phyloP scores from a whole-genome alignment of 2,329 filamentous ascomycete species.

The Coniochaeta ligniaria region DNA sequence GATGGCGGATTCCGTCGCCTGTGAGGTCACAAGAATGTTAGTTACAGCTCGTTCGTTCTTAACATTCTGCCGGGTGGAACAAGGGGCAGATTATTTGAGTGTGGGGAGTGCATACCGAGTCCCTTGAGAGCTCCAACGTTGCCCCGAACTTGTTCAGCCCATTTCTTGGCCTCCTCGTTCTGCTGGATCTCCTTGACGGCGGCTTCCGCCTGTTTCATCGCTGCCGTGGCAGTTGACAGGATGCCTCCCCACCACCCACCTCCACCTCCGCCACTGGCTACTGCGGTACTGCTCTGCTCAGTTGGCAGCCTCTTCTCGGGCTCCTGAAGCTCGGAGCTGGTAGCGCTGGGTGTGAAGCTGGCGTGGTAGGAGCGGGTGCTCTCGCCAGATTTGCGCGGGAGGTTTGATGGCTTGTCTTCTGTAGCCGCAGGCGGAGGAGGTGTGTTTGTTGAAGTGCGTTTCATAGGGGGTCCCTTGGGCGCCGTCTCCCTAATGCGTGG shows the following conservation, averaged over 20 bases:
- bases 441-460: conserved; percentile 41
- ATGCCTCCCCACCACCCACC: conserved; percentile 88
- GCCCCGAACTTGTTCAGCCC: conserved; percentile 88
- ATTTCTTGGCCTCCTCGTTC: conserved; percentile 93
- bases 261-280: conserved; percentile 29
- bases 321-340: conserved; percentile 55
- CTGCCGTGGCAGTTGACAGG: conserved; percentile 75
- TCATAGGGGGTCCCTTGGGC: conserved; percentile 37
- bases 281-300: conserved; percentile 27
- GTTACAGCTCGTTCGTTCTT: conserved; percentile 2
- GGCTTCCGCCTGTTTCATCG: conserved; percentile 85
- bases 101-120: conserved; percentile 48
- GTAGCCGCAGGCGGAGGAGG: conserved; percentile 44
- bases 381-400: conserved; percentile 66
- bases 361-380: conserved; percentile 65
- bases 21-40: conserved; percentile 9
- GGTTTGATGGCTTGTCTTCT: conserved; percentile 52
- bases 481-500: conserved; percentile 59
- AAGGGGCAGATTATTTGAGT: neutral
- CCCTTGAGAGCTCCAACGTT: conserved; percentile 57
- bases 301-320: conserved; percentile 42
- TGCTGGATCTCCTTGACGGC: conserved; percentile 92
- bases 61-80: neutral
- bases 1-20: conserved; percentile 82
- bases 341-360: conserved; percentile 62